Percentiles rank a stretch among this genome's conserved stretches.
Conservation (phyloP, 73 alveolate genomes). For the Symbiodinium pilosum region DNA sequence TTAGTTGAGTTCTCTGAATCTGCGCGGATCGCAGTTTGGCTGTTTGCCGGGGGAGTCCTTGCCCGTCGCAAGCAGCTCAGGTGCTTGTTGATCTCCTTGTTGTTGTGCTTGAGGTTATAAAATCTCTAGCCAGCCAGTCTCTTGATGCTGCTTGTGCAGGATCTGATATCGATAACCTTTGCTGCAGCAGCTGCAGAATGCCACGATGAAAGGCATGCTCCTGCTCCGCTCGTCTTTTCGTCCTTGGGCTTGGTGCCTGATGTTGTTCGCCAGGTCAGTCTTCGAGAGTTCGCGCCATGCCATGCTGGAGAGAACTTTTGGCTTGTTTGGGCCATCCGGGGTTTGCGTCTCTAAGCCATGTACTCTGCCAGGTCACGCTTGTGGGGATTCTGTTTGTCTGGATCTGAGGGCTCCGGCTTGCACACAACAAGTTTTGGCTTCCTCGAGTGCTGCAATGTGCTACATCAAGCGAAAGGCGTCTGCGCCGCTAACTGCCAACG, state of each 20-base stretch:
- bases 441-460: neutral
- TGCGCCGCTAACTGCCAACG: neutral
- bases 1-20: too few species aligned
- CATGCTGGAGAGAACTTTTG: neutral
- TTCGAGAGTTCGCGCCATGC: neutral
- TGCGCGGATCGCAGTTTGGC: neutral
- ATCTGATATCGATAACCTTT: slow-evolving; percentile 30
- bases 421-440: too few species aligned
- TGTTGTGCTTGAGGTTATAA: too few species aligned
- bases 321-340: neutral
- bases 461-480: neutral
- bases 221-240: neutral
- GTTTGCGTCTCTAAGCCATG: neutral
- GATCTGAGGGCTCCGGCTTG: neutral
- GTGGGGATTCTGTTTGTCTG: neutral
- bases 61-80: slow-evolving; percentile 21
- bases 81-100: too few species aligned
- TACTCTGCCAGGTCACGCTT: neutral
- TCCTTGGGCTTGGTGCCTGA: too few species aligned
- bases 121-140: too few species aligned
- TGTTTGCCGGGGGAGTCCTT: slow-evolving; percentile 12
- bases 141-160: neutral
- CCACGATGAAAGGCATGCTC: slow-evolving; percentile 59
- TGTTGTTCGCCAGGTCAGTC: neutral
- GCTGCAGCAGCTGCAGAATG: slow-evolving; percentile 12